A percentile compares a stretch with the other conserved stretches of the same genome.
Conservation (phyloP, 768 basidiomycete genomes). For the Lactifluus piperatus region DNA sequence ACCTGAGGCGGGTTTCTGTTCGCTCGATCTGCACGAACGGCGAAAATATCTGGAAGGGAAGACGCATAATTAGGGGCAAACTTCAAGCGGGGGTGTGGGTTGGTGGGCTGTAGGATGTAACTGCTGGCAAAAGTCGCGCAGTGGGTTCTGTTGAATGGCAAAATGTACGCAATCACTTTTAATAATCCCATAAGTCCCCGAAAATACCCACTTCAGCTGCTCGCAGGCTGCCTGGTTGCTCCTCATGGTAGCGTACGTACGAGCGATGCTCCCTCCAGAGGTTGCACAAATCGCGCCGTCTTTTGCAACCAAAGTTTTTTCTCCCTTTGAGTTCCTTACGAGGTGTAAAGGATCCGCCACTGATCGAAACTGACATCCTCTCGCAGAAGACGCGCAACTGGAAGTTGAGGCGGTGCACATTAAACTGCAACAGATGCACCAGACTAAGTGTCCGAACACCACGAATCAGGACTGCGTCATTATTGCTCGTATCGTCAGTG, state of each 20-base stretch:
- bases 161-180: slow-evolving; percentile 9
- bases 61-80: not conserved
- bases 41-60: not conserved
- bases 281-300: not conserved
- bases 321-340: not conserved
- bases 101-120: not conserved
- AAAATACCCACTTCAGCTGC: not conserved
- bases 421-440: not conserved
- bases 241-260: not conserved
- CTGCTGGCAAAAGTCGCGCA: slow-evolving; percentile 12
- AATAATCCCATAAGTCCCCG: not conserved
- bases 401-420: not conserved
- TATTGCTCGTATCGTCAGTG: not conserved
- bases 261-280: not conserved
- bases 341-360: not conserved
- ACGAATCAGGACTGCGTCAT: not conserved
- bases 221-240: not conserved
- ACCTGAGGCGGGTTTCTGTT: not conserved
- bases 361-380: slow-evolving; percentile 1
- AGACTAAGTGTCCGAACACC: not conserved
- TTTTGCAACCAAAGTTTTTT: not conserved
- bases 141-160: slow-evolving; percentile 4
- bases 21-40: not conserved
- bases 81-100: not conserved
- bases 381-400: slow-evolving; percentile 11